Percentiles rank a stretch among this genome's conserved stretches.
These are phyloP conservation scores for Vaccinium myrtillus DNA, from an alignment of 148 eudicot species.

Conservation along the genomic window DNA sequence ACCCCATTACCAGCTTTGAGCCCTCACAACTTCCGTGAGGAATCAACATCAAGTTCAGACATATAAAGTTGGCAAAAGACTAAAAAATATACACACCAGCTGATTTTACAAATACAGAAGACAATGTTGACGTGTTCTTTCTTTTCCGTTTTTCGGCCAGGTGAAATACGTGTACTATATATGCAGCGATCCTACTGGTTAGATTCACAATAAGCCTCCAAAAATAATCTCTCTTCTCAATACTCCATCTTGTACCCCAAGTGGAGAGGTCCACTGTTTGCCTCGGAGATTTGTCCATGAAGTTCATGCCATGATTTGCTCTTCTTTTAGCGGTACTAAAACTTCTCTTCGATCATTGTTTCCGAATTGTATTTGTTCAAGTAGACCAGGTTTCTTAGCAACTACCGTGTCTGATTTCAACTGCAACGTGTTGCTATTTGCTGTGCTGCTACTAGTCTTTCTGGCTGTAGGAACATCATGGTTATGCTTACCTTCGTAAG, in stretches of 20 bases:
- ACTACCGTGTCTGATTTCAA: constrained; percentile 23
- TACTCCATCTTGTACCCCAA: constrained; percentile 3
- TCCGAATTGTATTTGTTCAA: constrained; percentile 30
- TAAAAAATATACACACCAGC: background rate
- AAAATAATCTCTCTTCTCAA: background rate
- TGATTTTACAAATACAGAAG: background rate
- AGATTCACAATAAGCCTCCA: background rate
- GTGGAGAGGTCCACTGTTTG: background rate
- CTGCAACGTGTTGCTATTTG: constrained; percentile 6
- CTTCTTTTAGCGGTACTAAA: constrained; percentile 62
- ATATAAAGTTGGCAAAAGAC: background rate
- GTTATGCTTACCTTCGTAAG: constrained; percentile 87
- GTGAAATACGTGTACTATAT: background rate
- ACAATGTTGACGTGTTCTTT: background rate
- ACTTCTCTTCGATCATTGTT: constrained; percentile 40
- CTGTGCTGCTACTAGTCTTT: constrained; percentile 23
- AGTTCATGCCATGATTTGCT: constrained; percentile 34
- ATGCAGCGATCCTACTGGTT: background rate
- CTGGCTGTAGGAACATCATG: constrained; percentile 67
- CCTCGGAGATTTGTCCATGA: background rate
- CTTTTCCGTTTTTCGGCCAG: background rate
- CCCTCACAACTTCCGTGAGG: background rate
- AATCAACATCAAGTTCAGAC: background rate
- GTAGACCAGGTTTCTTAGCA: constrained; percentile 20
- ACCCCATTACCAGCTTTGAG: background rate